A percentile compares a stretch with the other conserved stretches of the same genome.
phyloP scores from a whole-genome alignment of 2,329 filamentous ascomycete genomes.

The Bipolaris gigantea region DNA sequence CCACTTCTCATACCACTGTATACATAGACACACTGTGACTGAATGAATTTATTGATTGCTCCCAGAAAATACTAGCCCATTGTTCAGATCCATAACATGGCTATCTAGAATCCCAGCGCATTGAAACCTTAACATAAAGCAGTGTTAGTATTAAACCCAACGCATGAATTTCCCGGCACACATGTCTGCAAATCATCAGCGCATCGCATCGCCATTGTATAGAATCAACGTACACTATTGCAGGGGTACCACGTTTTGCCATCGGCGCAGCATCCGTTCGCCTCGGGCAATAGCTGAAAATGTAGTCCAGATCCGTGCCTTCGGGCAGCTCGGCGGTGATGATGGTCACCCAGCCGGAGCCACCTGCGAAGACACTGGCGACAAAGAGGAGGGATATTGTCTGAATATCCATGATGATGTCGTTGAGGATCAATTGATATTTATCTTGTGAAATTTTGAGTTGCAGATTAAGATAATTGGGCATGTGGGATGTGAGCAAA shows the following conservation, averaged over 20 bases:
- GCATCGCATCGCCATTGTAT: neutral
- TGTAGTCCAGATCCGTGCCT: neutral
- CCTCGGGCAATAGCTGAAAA: neutral
- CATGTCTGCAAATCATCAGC: neutral
- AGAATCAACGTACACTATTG: neutral
- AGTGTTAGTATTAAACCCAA: neutral
- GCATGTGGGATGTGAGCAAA: neutral
- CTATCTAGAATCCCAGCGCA: neutral
- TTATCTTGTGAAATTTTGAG: neutral
- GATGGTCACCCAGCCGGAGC: neutral
- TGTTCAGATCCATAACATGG: neutral
- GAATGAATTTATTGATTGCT: too few relatives aligned
- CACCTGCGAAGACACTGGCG: neutral
- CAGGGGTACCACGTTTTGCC: neutral
- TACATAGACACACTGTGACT: too few relatives aligned
- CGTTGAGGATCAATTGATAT: neutral
- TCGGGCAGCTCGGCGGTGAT: neutral
- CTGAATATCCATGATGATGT: neutral
- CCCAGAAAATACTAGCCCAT: too few relatives aligned
- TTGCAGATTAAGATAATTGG: neutral
- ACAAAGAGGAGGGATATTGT: neutral
- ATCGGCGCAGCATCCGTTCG: neutral
- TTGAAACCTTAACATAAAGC: neutral
- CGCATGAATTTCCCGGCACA: neutral
- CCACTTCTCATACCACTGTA: too few relatives aligned